These are phyloP conservation scores for Monilinia polystroma DNA, from an alignment of 2,329 filamentous ascomycete genomes.

Conservation along the genomic window DNA sequence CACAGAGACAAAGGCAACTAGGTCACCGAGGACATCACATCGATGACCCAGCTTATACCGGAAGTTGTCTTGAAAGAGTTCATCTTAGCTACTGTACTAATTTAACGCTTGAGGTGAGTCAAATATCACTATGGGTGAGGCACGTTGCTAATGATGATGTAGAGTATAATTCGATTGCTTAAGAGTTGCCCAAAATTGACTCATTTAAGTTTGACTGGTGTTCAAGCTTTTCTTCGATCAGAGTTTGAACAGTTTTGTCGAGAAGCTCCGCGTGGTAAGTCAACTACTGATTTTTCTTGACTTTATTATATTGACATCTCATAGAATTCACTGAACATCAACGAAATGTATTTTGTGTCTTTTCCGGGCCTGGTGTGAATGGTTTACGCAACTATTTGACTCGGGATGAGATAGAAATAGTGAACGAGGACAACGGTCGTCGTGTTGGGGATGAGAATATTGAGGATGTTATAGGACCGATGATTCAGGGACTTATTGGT, in stretches of 20 bases:
- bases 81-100: conserved; percentile 94
- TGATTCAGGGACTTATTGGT: conserved; percentile 23
- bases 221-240: conserved; percentile 82
- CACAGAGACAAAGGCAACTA: conserved; percentile 14
- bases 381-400: conserved; percentile 77
- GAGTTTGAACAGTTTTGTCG: conserved; percentile 85
- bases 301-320: conserved; percentile 20
- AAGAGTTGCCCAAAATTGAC: conserved; percentile 91
- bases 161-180: conserved; percentile 88
- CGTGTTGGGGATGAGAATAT: conserved; percentile 29
- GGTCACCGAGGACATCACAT: conserved; percentile 9
- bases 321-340: conserved; percentile 93
- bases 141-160: conserved; percentile 37
- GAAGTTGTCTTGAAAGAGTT: conserved; percentile 71
- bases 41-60: conserved; percentile 14
- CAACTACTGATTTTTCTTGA: background rate
- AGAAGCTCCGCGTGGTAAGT: conserved; percentile 72
- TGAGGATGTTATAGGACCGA: conserved; percentile 37
- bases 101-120: conserved; percentile 72
- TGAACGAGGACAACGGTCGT: conserved; percentile 62
- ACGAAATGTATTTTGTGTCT: conserved; percentile 94
- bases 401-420: conserved; percentile 82
- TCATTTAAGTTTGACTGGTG: conserved; percentile 90
- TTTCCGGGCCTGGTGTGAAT: conserved; percentile 81
- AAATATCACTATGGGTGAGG: background rate